Conservation (phyloP, 164 flowering plant genomes). For the Vitis amurensis region DNA sequence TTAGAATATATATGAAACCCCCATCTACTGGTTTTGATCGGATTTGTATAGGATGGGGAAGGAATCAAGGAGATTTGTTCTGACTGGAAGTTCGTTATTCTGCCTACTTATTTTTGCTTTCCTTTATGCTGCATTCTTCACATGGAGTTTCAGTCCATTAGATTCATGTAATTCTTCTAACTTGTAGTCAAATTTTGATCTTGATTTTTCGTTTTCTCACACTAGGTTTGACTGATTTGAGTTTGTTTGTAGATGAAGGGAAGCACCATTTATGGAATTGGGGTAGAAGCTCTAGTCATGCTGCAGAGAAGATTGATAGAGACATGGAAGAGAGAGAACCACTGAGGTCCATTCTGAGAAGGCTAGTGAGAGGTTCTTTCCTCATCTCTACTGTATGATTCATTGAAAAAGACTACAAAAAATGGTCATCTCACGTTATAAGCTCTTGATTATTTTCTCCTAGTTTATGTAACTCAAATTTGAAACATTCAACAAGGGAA, state of each 20-base stretch:
- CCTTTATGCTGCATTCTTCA: constrained; percentile 17
- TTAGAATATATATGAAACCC: no score
- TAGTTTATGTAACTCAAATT: neutral
- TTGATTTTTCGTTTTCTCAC: neutral
- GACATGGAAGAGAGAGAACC: constrained; percentile 7
- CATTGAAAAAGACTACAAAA: neutral
- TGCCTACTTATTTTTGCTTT: constrained; percentile 8
- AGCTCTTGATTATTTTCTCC: neutral
- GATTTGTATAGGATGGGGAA: no score
- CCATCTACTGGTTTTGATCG: no score
- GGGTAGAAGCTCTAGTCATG: neutral
- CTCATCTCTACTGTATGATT: neutral
- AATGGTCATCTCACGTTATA: no score
- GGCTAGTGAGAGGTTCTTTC: constrained; percentile 26
- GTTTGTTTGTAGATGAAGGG: constrained; percentile 20
- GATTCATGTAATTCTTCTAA: constrained; percentile 17
- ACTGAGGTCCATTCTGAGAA: constrained; percentile 10
- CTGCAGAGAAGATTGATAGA: neutral
- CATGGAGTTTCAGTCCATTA: constrained; percentile 6
- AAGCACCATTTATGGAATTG: constrained; percentile 14
- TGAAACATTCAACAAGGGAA: constrained; percentile 22
- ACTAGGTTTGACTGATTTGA: neutral
- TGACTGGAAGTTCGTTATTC: no score
- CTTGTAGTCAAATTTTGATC: neutral
- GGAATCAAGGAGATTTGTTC: no score